These are phyloP conservation scores for Gracilaria gracilis DNA, from an alignment of 23 red algal species.

Conservation along the genomic window DNA sequence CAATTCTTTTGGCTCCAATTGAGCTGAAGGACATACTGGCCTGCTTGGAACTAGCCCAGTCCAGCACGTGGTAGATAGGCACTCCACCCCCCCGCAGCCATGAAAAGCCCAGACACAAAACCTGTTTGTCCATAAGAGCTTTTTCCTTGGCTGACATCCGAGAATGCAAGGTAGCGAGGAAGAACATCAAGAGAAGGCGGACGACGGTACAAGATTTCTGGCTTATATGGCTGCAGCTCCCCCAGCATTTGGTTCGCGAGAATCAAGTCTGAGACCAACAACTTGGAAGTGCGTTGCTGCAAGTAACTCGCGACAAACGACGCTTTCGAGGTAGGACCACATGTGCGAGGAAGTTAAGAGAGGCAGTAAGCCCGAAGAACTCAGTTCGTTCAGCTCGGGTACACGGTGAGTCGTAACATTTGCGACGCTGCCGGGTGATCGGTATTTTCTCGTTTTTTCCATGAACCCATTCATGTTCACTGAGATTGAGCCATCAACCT, in stretches of 20 bases:
- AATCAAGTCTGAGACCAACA: not conserved
- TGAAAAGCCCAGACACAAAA: not conserved
- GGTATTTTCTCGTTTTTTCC: too few species aligned
- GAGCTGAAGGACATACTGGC: conserved; percentile 13
- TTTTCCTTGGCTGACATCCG: conserved; percentile 4
- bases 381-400: not conserved
- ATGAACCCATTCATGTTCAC: too few species aligned
- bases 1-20: conserved; percentile 21
- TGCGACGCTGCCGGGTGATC: too few species aligned
- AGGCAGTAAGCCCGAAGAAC: not conserved
- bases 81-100: not conserved
- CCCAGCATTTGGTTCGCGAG: not conserved
- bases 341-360: not conserved
- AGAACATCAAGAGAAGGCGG: not conserved
- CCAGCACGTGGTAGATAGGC: not conserved
- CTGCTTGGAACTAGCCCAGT: conserved; percentile 27
- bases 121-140: conserved; percentile 27
- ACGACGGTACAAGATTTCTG: too few species aligned
- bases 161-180: conserved; percentile 1
- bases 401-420: too few species aligned
- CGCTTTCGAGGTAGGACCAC: not conserved
- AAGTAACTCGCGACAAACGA: not conserved
- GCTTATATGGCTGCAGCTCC: not conserved
- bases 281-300: not conserved
- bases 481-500: too few species aligned